Base-by-base conservation (phyloP, 1,284 basidiomycete species). In the Hemileia vastatrix region DNA sequence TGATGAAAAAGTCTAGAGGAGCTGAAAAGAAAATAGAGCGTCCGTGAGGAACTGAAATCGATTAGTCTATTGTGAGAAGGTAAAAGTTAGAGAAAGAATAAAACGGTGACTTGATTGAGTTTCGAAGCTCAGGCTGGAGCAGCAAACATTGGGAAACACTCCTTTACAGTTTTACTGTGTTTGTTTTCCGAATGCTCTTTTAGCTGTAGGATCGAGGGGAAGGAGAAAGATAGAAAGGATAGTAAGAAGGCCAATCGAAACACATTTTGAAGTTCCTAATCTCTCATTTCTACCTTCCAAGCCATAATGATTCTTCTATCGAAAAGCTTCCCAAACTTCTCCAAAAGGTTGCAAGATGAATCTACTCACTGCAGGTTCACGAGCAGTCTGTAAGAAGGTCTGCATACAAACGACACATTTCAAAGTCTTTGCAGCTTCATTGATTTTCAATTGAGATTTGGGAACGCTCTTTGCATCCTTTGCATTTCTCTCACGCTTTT, bases 311-410 rank as follows among this genome's bases (percentile, higher is more conserved):
- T 27, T 27, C 27, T 19, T 19, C 45, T 23, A 47, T 23, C 45
- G 45, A 19, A 18, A 18, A 18, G 18, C 21, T 18, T 47, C 45
- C 45, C 45, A 23, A 3, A 19, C 45, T 47, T 18, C 45, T 23
- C 45, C 18, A 47, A 47, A 23, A 18, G 45, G 45, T 18, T 18
- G 45, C 18, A 47, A 23, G 18, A 47, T 23, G 21, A 47, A 18
- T 23, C n/a, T n/a, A n/a, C n/a, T n/a, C n/a, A n/a, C n/a, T n/a
- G 77, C 70, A 45, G 77, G 76, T 64, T 76, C 66, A 59, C 79
- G 77, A 32, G 79, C 74, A 0, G 79, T 80, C 43, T 74, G 67
- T 66, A 80, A 77, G 76, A 81, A 80, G 11, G 77, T 77, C 63
- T 77, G 76, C 66, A 76, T 76, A 70, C 80, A 81, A 44, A 76